phyloP scores from a whole-genome alignment of 1,139 yeast genomes.

The Blastobotrys apis region DNA sequence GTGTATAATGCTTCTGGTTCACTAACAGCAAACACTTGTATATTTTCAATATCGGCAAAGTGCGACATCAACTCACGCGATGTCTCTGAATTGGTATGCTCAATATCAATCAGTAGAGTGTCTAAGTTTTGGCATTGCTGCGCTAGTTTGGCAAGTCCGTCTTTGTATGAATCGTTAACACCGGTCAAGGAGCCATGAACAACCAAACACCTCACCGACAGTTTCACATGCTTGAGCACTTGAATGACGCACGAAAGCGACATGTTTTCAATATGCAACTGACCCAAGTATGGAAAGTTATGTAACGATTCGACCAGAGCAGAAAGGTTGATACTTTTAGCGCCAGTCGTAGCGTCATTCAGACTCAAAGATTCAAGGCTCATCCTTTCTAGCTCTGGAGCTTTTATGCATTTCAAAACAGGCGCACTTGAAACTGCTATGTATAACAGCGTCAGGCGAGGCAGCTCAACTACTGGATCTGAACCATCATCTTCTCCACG shows the following conservation, averaged over 20 bases:
- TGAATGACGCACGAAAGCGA: neutral
- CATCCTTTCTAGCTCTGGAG: constrained; percentile 1
- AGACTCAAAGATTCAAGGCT: constrained; percentile 3
- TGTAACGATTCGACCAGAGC: neutral
- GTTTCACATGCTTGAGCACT: neutral
- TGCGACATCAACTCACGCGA: neutral
- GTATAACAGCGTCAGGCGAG: neutral
- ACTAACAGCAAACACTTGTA: neutral
- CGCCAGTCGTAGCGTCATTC: neutral
- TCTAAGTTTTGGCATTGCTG: neutral
- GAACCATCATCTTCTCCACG: neutral
- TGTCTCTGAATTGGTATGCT: neutral
- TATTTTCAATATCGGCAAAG: neutral
- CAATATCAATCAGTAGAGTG: neutral
- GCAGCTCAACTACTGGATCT: neutral
- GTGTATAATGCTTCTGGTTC: neutral
- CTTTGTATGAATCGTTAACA: neutral
- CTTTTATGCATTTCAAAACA: neutral
- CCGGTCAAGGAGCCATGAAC: neutral
- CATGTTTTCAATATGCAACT: constrained; percentile 4
- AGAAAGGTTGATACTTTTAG: no score
- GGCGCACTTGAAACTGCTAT: neutral
- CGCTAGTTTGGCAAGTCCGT: neutral
- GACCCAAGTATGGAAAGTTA: neutral
- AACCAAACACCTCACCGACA: neutral